Conservation (phyloP, 176 grass and related monocot genomes). For the Panicum miliaceum region DNA sequence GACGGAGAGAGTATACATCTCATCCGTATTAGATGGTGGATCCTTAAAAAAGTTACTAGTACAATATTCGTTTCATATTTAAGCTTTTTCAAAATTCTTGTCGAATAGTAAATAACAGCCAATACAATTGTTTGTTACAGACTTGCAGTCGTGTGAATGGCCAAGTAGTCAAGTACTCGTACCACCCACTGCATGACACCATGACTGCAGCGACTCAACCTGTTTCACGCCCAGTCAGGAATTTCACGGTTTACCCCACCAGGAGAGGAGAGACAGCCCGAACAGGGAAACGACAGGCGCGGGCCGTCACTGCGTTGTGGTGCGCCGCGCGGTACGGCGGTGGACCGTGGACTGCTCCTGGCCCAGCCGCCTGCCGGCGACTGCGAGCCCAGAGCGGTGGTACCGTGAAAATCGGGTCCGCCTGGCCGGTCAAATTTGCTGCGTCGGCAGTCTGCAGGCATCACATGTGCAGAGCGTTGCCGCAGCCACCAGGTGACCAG, state of each 20-base stretch:
- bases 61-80: background rate
- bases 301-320: background rate
- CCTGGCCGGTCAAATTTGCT: conserved; percentile 17
- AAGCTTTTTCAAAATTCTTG: background rate
- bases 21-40: too few relatives aligned
- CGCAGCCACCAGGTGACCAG: background rate
- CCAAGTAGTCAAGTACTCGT: background rate
- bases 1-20: too few relatives aligned
- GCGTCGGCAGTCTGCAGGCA: background rate
- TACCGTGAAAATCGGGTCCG: background rate
- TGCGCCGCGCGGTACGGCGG: background rate
- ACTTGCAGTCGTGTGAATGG: too few relatives aligned
- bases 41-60: too few relatives aligned
- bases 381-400: background rate
- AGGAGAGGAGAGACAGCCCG: background rate
- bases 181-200: background rate
- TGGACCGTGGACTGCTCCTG: background rate
- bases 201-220: background rate
- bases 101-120: background rate
- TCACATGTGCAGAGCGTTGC: conserved; percentile 3
- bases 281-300: background rate
- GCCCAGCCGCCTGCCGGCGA: background rate
- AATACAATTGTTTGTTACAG: too few relatives aligned
- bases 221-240: background rate
- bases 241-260: background rate